A percentile compares a stretch with the other conserved stretches of the same genome.
phyloP scores from a whole-genome alignment of 495 filamentous ascomycete species.

The Xylaria bambusicola region DNA sequence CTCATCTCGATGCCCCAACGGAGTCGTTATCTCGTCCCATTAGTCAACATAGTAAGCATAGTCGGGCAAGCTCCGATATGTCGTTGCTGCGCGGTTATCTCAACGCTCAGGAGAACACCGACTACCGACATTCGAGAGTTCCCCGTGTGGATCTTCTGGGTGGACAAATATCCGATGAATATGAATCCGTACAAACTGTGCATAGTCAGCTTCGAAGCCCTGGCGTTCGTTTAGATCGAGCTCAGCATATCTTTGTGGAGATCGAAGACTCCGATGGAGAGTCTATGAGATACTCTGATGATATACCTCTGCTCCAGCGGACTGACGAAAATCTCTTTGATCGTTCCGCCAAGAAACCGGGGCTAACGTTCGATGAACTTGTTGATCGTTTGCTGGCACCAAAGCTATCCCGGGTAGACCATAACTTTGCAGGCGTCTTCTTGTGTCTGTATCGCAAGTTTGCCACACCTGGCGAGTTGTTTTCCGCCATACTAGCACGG shows the following conservation, averaged over 20 bases:
- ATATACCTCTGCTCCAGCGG: slow-evolving; percentile 61
- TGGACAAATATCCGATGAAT: slow-evolving; percentile 39
- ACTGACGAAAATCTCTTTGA: slow-evolving; percentile 52
- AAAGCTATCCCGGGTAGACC: slow-evolving; percentile 81
- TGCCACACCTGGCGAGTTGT: slow-evolving; percentile 72
- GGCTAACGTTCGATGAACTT: slow-evolving; percentile 81
- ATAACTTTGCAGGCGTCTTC: slow-evolving; percentile 83
- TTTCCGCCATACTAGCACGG: slow-evolving; percentile 70
- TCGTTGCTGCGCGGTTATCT: slow-evolving; percentile 50
- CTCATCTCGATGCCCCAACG: slow-evolving; percentile 52
- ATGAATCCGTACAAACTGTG: slow-evolving; percentile 40
- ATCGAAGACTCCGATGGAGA: slow-evolving; percentile 62
- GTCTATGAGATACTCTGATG: slow-evolving; percentile 57
- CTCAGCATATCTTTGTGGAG: slow-evolving; percentile 53
- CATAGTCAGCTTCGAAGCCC: slow-evolving; percentile 49
- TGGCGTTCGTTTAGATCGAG: slow-evolving; percentile 47
- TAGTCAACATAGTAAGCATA: slow-evolving; percentile 59
- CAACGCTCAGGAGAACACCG: slow-evolving; percentile 27
- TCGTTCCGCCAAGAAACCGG: slow-evolving; percentile 53
- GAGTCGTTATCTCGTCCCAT: slow-evolving; percentile 50
- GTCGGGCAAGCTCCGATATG: slow-evolving; percentile 66
- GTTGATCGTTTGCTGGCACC: slow-evolving; percentile 81
- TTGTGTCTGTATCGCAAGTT: slow-evolving; percentile 96
- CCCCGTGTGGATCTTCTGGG: slow-evolving; percentile 34
- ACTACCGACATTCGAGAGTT: slow-evolving; percentile 28